These are phyloP conservation scores for Fragaria vesca DNA, from an alignment of 306 rosid genomes.

Conservation along the genomic window DNA sequence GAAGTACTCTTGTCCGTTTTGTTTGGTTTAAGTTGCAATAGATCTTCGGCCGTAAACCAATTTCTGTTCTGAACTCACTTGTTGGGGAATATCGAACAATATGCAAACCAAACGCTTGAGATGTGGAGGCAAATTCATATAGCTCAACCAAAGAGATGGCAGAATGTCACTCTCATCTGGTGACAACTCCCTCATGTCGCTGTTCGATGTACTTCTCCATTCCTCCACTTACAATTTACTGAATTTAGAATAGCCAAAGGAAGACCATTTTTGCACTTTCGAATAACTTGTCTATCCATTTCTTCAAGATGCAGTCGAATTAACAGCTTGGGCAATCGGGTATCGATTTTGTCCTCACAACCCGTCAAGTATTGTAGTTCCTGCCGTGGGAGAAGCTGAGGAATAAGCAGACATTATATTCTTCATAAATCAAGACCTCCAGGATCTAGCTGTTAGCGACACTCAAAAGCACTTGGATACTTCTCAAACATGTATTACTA, in stretches of 20 bases:
- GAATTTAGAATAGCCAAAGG: too few relatives aligned
- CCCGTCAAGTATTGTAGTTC: neutral
- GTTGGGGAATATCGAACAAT: neutral
- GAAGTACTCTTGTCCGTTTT: neutral
- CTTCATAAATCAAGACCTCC: too few relatives aligned
- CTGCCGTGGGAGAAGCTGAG: neutral
- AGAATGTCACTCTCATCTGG: neutral
- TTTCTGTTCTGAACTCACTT: too few relatives aligned
- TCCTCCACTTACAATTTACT: too few relatives aligned
- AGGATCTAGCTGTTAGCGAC: neutral
- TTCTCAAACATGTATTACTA: neutral
- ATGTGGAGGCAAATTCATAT: neutral
- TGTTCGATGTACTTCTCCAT: neutral
- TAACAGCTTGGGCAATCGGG: neutral
- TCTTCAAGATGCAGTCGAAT: neutral
- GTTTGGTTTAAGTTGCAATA: too few relatives aligned
- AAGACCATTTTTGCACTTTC: too few relatives aligned
- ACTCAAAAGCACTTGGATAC: neutral
- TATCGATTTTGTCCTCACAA: too few relatives aligned
- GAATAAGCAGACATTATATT: neutral
- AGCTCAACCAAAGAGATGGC: neutral
- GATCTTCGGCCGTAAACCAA: neutral
- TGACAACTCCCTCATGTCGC: neutral
- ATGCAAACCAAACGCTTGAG: neutral
- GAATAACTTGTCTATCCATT: too few relatives aligned